Evolutionary conservation across 371 early-diverging fungal genomes (phyloP), one percentile per base, ranked within the genome.

Genomic region (Sporodiniella umbellata): DNA sequence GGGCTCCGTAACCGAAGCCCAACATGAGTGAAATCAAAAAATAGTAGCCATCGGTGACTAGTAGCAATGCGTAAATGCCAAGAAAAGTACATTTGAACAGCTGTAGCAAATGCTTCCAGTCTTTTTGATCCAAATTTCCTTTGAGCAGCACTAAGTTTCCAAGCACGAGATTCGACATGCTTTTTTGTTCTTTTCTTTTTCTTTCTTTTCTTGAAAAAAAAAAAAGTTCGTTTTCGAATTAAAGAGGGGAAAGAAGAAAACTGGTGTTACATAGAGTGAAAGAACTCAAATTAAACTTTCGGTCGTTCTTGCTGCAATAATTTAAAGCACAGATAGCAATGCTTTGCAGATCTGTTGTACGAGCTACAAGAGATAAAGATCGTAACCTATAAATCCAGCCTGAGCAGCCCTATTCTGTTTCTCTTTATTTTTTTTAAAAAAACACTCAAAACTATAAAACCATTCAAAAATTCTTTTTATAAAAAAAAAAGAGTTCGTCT

Each of bases 21-120:
- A 60, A 6, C 1, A 54, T 43, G 1, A 73, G 46, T 24, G 54
- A 69, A 7, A 64, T 31, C 0, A 59, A 48, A 42, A 56, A 73
- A 10, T 45, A 55, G 31, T 61, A 66, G 15, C 72, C 72, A 30
- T 66, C 61, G 4, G 58, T 39, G 12, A 60, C 19, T 8, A 72
- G 56, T 15, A 72, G 24, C 15, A 56, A 11, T 8, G 68, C 44
- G 33, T 65, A 68, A 45, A 65, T 38, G 28, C 28, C 10, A 2
- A 57, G 39, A 8, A 56, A 56, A 7, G 45, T 15, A 22, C 12
- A 21, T 7, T 8, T 21, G 15, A 40, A 40, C 21, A 40, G 3
- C 10, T 40, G 21, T 8, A 40, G 4, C 4, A 40, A 2, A 21
- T 40, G 10, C 8, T 18, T 8, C 21, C 10, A 19, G 5, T 21